Conservation (phyloP, 129 eudicot species). For the Saussurea involucrata region DNA sequence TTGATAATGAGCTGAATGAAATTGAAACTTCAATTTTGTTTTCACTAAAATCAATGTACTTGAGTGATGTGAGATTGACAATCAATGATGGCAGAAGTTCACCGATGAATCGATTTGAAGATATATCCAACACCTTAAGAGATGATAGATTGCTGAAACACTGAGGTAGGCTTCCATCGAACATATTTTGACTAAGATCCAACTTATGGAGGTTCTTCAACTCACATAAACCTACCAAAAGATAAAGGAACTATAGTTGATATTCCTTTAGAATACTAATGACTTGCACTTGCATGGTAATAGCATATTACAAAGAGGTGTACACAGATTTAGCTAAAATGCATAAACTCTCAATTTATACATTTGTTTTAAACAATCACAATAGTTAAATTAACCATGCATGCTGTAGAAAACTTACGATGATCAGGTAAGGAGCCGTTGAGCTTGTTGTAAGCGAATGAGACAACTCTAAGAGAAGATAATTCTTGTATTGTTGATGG, state of each 20-base stretch:
- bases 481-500: neutral
- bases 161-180: neutral
- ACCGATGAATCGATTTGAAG: neutral
- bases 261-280: neutral
- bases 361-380: neutral
- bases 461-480: neutral
- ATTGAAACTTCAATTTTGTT: neutral
- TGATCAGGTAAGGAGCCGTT: neutral
- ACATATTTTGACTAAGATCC: neutral
- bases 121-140: neutral
- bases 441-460: neutral
- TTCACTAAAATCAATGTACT: constrained; percentile 1
- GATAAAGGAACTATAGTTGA: neutral
- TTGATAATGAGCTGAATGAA: neutral
- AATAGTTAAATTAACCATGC: neutral
- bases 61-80: neutral
- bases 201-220: neutral
- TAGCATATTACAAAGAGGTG: neutral
- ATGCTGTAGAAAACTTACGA: neutral
- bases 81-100: neutral
- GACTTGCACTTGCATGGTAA: neutral
- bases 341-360: neutral
- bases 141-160: neutral
- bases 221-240: constrained; percentile 1
- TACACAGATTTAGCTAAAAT: neutral